These are phyloP conservation scores for Myriangium duriaei DNA, from an alignment of 2,329 filamentous ascomycete genomes.

Conservation along the genomic window DNA sequence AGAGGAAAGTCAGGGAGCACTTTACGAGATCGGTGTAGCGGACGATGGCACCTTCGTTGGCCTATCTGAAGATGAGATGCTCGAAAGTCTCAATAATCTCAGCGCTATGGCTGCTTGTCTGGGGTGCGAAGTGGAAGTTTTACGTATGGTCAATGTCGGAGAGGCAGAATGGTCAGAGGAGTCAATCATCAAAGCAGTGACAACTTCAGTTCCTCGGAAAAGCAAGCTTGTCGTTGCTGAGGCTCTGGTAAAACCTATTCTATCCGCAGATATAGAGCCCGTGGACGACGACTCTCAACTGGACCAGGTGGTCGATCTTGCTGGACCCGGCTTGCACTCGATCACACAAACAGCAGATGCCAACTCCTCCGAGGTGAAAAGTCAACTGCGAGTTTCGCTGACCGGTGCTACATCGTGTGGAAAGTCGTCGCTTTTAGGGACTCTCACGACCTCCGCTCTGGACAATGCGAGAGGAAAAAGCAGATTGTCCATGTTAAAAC, in stretches of 20 bases:
- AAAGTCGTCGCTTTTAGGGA: slow-evolving; percentile 83
- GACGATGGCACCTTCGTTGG: slow-evolving; percentile 89
- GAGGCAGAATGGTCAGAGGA: slow-evolving; percentile 62
- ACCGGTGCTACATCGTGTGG: slow-evolving; percentile 83
- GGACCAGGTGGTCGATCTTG: neutral
- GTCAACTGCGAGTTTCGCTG: slow-evolving; percentile 76
- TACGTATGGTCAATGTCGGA: slow-evolving; percentile 73
- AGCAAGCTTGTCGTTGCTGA: slow-evolving; percentile 74
- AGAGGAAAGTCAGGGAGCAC: slow-evolving; percentile 81
- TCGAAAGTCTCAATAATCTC: slow-evolving; percentile 77
- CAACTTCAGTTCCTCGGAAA: slow-evolving; percentile 18
- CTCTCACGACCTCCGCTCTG: slow-evolving; percentile 70
- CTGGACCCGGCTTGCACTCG: slow-evolving; percentile 4
- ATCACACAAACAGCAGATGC: slow-evolving; percentile 5
- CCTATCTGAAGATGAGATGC: slow-evolving; percentile 77
- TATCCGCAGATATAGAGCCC: slow-evolving; percentile 12
- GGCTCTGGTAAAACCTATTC: slow-evolving; percentile 68
- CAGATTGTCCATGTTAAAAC: slow-evolving; percentile 74
- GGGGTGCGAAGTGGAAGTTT: slow-evolving; percentile 71
- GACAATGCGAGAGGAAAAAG: slow-evolving; percentile 91
- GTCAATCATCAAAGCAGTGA: slow-evolving; percentile 12
- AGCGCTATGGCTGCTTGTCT: slow-evolving; percentile 85
- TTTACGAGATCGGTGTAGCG: slow-evolving; percentile 93
- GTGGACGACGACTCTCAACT: neutral
- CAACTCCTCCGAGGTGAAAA: slow-evolving; percentile 27